Evolutionary conservation across 2,329 filamentous ascomycete species (phyloP).

Genomic region (Aspergillus phoenicis): DNA sequence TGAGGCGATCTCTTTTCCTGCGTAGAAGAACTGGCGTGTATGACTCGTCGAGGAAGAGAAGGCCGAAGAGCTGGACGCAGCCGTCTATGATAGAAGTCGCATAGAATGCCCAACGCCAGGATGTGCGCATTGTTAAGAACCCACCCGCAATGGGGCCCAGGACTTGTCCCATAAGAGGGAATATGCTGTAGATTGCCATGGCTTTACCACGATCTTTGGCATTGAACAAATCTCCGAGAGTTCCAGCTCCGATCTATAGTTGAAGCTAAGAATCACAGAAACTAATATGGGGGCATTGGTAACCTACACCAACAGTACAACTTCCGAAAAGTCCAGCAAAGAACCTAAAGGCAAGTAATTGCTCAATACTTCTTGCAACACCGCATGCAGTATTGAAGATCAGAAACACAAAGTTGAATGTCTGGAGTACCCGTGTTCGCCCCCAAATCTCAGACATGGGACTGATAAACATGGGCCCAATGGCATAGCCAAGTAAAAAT

Average conservation of each 20-base stretch:
- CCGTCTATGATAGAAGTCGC: constrained; percentile 62
- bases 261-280: too few species aligned
- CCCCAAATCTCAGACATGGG: constrained; percentile 26
- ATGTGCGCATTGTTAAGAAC: constrained; percentile 55
- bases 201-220: constrained; percentile 8
- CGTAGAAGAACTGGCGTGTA: constrained; percentile 63
- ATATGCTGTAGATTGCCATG: constrained; percentile 7
- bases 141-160: constrained; percentile 64
- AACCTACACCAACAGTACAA: too few species aligned
- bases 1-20: constrained; percentile 51
- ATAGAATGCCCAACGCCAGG: constrained; percentile 42
- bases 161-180: constrained; percentile 1
- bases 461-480: constrained; percentile 26
- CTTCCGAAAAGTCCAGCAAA: too few species aligned
- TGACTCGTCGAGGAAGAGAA: constrained; percentile 62
- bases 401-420: constrained; percentile 20
- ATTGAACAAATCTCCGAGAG: constrained; percentile 7
- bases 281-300: too few species aligned
- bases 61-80: constrained; percentile 59
- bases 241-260: not conserved
- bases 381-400: constrained; percentile 14
- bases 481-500: constrained; percentile 57
- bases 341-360: too few species aligned
- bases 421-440: constrained; percentile 17
- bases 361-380: too few species aligned